Base-by-base conservation (phyloP, 169 alveolate genomes). In the Theileria sp. region DNA sequence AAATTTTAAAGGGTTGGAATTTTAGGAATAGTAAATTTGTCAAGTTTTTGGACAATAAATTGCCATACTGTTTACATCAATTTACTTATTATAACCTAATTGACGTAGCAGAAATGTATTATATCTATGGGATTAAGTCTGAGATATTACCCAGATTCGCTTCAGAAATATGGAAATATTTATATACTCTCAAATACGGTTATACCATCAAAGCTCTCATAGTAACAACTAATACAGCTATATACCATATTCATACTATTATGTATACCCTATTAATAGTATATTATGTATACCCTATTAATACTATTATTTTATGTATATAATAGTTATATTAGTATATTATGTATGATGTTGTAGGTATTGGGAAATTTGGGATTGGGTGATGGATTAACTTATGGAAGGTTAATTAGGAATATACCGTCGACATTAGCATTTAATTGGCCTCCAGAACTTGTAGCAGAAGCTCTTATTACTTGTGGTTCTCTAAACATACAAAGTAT, bases 371-470 rank as follows among this genome's bases (percentile, higher is more conserved):
- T 85, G 26, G 81, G 77, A 10, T 77, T 60, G 19, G 79, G 85
- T 21, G 91, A 85, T 34, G 23, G 58, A 23, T 65, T 50, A 44
- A 85, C 87, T 6, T 85, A 60, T 38, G 84, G 84, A 19, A 56
- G 91, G 2, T 32, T 85, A 71, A 79, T 79, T 26, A 69, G 91
- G 28, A 85, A 85, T 68, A 79, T 85, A 1, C 91, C 91, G 28
- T 65, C 76, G 4, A 85, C 80, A 8, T 75, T 85, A 32, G 79
- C 91, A 13, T 85, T 85, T 80, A 79, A 77, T 12, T 79, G 87
- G 87, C 75, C 78, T 12, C 32, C 75, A 49, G 80, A 51, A 9
- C 66, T 85, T 13, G 76, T 85, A 2, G 72, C 85, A 1, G 88
- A 85, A 26, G 81, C 82, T 13, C 50, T 85, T 30, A 64, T 85